Evolutionary conservation across 768 basidiomycete genomes (phyloP).

Genomic region (Sporobolomyces roseus): DNA sequence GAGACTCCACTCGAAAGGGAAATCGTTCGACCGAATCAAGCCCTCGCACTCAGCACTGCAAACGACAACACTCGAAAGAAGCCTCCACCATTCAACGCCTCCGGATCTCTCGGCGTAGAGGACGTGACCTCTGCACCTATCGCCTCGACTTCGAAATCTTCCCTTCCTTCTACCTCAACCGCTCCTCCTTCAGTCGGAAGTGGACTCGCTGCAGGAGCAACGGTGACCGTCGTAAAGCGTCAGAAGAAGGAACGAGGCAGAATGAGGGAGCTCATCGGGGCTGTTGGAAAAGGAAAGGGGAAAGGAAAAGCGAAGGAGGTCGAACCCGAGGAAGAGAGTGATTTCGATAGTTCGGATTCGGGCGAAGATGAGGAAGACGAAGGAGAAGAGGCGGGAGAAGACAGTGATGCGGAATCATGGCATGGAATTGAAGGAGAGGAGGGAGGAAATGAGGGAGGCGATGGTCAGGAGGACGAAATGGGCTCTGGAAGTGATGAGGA

Average conservation of each 20-base stretch:
- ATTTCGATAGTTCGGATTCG: conserved; percentile 42
- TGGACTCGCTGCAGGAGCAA: conserved; percentile 54
- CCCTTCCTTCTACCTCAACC: conserved; percentile 47
- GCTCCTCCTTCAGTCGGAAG: conserved; percentile 23
- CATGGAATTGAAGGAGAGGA: conserved; percentile 36
- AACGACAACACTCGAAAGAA: conserved; percentile 9
- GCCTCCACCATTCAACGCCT: conserved; percentile 31
- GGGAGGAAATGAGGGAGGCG: conserved; percentile 38
- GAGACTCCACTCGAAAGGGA: conserved; percentile 16
- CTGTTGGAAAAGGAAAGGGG: conserved; percentile 40
- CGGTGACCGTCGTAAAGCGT: conserved; percentile 53
- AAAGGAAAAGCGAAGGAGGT: conserved; percentile 44
- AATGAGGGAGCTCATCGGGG: conserved; percentile 44
- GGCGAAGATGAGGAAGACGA: conserved; percentile 45
- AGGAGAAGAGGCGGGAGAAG: conserved; percentile 46
- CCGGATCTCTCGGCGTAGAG: conserved; percentile 33
- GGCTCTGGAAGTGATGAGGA: neutral
- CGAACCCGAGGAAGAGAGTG: conserved; percentile 27
- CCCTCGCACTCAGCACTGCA: conserved; percentile 19
- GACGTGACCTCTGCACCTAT: neutral
- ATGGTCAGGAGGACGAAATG: neutral
- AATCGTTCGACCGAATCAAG: conserved; percentile 23
- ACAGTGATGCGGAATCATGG: conserved; percentile 40
- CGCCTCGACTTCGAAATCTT: conserved; percentile 51
- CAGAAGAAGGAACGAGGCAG: conserved; percentile 35